Evolutionary conservation across 768 basidiomycete genomes (phyloP).

Genomic region (Lyophyllum semitale): DNA sequence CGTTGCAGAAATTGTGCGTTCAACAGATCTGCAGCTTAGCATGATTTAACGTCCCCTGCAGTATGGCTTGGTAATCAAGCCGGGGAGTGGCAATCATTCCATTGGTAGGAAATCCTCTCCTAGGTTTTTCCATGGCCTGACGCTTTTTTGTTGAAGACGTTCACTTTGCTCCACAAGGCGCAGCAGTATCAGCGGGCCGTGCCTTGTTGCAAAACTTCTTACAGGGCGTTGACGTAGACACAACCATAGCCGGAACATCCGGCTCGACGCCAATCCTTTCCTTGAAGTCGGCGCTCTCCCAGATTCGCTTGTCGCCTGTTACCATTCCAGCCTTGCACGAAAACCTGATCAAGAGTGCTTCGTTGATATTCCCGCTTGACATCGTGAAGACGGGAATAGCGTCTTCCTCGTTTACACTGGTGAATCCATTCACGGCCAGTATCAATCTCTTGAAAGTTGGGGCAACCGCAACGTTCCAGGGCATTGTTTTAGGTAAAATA

Average conservation of each 20-base stretch:
- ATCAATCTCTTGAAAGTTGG: slow-evolving; percentile 61
- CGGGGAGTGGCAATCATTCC: slow-evolving; percentile 57
- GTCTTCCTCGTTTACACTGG: slow-evolving; percentile 54
- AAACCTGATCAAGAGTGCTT: slow-evolving; percentile 57
- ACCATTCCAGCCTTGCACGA: slow-evolving; percentile 65
- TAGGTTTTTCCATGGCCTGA: neutral
- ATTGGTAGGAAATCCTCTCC: slow-evolving; percentile 40
- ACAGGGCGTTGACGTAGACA: slow-evolving; percentile 59
- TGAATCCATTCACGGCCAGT: slow-evolving; percentile 73
- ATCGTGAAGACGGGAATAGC: slow-evolving; percentile 64
- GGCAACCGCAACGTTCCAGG: slow-evolving; percentile 56
- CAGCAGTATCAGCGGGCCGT: slow-evolving; percentile 53
- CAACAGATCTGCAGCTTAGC: neutral
- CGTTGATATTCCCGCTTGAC: slow-evolving; percentile 61
- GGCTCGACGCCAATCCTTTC: slow-evolving; percentile 62
- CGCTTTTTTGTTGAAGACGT: slow-evolving; percentile 43
- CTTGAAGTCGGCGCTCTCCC: slow-evolving; percentile 58
- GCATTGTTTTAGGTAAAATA: slow-evolving; percentile 59
- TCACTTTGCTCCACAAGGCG: slow-evolving; percentile 59
- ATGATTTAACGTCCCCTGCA: slow-evolving; percentile 21
- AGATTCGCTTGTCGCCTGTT: slow-evolving; percentile 61
- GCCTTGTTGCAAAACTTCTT: slow-evolving; percentile 65
- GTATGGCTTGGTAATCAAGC: slow-evolving; percentile 57
- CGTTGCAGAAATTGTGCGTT: slow-evolving; percentile 53
- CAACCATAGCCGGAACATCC: slow-evolving; percentile 55